Conservation (phyloP, 2,329 filamentous ascomycete genomes). For the Hortaea werneckii region DNA sequence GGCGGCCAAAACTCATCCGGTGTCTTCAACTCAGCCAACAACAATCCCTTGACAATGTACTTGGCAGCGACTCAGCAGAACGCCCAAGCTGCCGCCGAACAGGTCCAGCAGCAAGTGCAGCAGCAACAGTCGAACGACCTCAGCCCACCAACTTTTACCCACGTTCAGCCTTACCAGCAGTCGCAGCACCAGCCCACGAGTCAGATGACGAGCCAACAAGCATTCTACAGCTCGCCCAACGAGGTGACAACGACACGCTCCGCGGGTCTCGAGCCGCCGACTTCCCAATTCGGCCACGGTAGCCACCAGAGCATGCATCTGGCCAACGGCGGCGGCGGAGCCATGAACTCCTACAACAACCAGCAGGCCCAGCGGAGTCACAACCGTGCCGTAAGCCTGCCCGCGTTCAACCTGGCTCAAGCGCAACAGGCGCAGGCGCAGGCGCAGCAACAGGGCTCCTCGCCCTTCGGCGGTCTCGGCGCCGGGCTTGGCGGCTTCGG, state of each 20-base stretch:
- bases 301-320: conserved; percentile 41
- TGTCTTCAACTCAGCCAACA: conserved; percentile 67
- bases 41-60: conserved; percentile 89
- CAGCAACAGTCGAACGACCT: conserved; percentile 48
- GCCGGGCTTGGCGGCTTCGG: conserved; percentile 50
- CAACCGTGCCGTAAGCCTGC: conserved; percentile 81
- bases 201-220: conserved; percentile 53
- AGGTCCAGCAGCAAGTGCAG: conserved; percentile 44
- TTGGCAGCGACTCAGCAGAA: conserved; percentile 55
- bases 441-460: conserved; percentile 23
- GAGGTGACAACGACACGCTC: conserved; percentile 40
- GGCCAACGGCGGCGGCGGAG: conserved; percentile 28
- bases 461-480: conserved; percentile 9
- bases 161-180: conserved; percentile 20
- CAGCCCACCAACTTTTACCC: conserved; percentile 6
- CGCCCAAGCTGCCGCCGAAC: conserved; percentile 40
- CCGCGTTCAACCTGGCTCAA: conserved; percentile 51
- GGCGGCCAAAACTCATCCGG: conserved; percentile 57
- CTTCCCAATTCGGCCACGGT: conserved; percentile 45
- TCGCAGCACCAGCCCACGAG: conserved; percentile 27
- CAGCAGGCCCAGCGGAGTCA: conserved; percentile 28
- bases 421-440: conserved; percentile 30
- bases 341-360: conserved; percentile 7
- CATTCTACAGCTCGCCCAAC: conserved; percentile 61
- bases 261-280: conserved; percentile 21